Conservation (phyloP, 495 filamentous ascomycete species). For the Annulohypoxylon nitens region DNA sequence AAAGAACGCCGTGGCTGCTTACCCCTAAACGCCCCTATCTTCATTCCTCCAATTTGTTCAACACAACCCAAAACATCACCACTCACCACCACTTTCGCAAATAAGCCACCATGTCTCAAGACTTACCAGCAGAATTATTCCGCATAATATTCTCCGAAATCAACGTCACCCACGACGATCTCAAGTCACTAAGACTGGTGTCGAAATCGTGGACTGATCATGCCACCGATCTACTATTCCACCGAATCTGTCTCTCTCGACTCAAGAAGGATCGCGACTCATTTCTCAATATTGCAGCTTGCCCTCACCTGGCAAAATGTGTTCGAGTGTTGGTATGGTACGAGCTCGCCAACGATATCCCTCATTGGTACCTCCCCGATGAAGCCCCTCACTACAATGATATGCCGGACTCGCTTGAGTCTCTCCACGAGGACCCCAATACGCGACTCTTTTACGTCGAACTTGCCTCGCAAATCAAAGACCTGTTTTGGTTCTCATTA, state of each 20-base stretch:
- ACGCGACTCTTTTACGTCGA: conserved; percentile 1
- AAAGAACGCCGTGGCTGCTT: too few species aligned
- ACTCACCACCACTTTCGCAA: background rate
- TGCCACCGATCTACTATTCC: conserved; percentile 13
- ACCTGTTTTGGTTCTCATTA: conserved; percentile 21
- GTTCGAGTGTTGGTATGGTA: conserved; percentile 22
- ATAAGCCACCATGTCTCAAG: conserved; percentile 3
- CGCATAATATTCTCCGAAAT: conserved; percentile 5
- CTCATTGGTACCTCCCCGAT: background rate
- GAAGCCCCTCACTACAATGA: background rate
- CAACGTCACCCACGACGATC: conserved; percentile 1
- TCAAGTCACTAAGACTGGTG: conserved; percentile 19
- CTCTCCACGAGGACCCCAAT: background rate
- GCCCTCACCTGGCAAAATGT: background rate
- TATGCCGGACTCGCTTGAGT: background rate
- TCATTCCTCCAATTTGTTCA: background rate
- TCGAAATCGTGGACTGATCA: background rate
- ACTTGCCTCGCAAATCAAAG: background rate
- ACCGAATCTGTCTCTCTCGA: conserved; percentile 7
- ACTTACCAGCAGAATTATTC: conserved; percentile 3
- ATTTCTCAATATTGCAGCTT: conserved; percentile 21
- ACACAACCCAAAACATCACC: background rate
- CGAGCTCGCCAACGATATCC: conserved; percentile 6
- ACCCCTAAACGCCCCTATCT: too few species aligned
- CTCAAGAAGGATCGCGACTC: conserved; percentile 15